These are phyloP conservation scores for Amphirosellinia nigrospora DNA, from an alignment of 495 filamentous ascomycete genomes.

Conservation along the genomic window DNA sequence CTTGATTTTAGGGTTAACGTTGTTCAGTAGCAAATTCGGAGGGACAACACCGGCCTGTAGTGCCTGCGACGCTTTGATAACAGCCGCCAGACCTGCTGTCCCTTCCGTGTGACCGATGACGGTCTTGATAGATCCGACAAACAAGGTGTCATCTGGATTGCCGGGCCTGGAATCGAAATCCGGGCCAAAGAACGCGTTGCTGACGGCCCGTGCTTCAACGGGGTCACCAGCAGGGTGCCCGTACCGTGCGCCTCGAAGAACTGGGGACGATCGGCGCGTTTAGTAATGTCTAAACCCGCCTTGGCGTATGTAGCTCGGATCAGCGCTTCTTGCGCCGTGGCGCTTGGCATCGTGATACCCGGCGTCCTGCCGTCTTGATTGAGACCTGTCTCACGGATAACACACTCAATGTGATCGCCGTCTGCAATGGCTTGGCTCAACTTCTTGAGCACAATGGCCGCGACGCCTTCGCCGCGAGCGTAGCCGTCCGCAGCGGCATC, in stretches of 20 bases:
- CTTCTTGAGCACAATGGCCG: neutral
- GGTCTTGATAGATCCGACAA: neutral
- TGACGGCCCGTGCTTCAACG: conserved; percentile 42
- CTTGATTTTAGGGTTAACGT: neutral
- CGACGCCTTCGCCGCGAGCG: neutral
- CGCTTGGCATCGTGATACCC: neutral
- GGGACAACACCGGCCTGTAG: neutral
- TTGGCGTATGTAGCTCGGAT: neutral
- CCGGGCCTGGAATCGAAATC: neutral
- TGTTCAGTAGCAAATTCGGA: neutral
- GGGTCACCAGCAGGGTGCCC: conserved; percentile 45
- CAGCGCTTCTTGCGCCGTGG: neutral
- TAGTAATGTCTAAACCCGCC: neutral
- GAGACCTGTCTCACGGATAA: neutral
- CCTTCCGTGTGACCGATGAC: neutral
- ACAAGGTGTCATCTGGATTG: neutral
- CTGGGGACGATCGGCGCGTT: neutral
- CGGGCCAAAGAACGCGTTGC: neutral
- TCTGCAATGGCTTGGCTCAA: neutral
- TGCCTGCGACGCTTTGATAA: neutral
- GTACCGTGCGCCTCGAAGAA: neutral
- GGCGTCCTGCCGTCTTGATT: neutral
- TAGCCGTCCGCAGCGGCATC: neutral
- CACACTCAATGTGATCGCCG: neutral
- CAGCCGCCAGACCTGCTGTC: neutral